Evolutionary conservation across 192 early-diverging fungal genomes (phyloP).

Genomic region (Coemansia interrupta): DNA sequence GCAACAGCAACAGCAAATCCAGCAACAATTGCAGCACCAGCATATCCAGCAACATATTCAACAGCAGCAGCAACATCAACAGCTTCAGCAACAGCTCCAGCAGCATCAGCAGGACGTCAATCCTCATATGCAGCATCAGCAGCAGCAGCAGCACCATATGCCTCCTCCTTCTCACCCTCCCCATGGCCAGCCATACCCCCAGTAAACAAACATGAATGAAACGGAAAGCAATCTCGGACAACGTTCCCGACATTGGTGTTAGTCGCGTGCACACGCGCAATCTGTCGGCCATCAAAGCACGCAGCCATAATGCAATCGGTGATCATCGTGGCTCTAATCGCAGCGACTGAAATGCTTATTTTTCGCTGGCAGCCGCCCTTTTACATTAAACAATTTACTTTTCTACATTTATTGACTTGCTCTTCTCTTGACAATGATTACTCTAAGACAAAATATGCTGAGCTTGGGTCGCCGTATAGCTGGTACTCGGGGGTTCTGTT

Average conservation of each 20-base stretch:
- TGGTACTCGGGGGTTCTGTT: slow-evolving; percentile 19
- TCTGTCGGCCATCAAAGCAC: too few relatives aligned
- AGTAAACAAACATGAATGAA: background rate
- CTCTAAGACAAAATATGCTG: slow-evolving; percentile 12
- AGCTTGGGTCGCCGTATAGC: background rate
- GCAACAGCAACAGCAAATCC: slow-evolving; percentile 12
- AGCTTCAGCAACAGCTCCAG: slow-evolving; percentile 22
- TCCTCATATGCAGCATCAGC: slow-evolving; percentile 15
- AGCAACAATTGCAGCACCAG: slow-evolving; percentile 19
- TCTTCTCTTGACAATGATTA: slow-evolving; percentile 12
- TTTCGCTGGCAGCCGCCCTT: too few relatives aligned
- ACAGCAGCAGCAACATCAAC: slow-evolving; percentile 19
- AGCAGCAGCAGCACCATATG: slow-evolving; percentile 20
- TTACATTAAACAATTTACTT: too few relatives aligned
- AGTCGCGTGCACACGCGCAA: background rate
- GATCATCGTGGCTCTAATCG: too few relatives aligned
- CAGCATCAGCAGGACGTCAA: slow-evolving; percentile 23
- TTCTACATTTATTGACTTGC: too few relatives aligned
- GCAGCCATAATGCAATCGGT: too few relatives aligned
- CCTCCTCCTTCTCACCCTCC: slow-evolving; percentile 6
- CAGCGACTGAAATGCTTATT: too few relatives aligned
- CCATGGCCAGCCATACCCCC: slow-evolving; percentile 6
- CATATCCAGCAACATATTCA: slow-evolving; percentile 24
- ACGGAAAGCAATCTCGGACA: too few relatives aligned
- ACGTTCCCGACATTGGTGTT: too few relatives aligned